Base-by-base conservation (phyloP, 2,329 filamentous ascomycete species). In the Fusarium sp. region DNA sequence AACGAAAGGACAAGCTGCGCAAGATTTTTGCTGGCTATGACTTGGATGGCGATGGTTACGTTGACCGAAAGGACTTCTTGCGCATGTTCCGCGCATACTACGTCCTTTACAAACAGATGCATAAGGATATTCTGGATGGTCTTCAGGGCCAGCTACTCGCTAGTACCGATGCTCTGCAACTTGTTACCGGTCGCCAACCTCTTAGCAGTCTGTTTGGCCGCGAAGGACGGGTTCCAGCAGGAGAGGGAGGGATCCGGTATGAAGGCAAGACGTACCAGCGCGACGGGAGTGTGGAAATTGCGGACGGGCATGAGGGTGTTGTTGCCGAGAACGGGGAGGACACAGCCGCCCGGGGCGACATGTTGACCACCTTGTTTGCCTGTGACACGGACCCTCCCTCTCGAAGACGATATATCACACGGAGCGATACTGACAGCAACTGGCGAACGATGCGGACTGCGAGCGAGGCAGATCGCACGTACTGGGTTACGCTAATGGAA, bases 81-180 rank as follows among this genome's bases (percentile, higher is more conserved):
- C 92, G 95, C 66, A 93, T 99, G 84, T 98, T 98, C 82, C 89
- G 94, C 50, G 96, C 96, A 0, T 98, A 97, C 82, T 98, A 97
- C 82, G 92, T 94, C 3, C 89, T 98, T 10, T 97, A 95, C 80
- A 95, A 95, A 80, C 94, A 98, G 80, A 92, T 98, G 83, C 95
- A 97, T 70, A 91, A 91, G 69, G 96, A 98, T 74, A 93, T 95
- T 70, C 87, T 96, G 7, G 92, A 94, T 66, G 92, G 91, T 2
- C 87, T 95, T 72, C 93, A 95, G 77, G 93, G 95, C 71, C 93
- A 95, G 79, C 89, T 93, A 64, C 90, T 94, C 81, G 90, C 94
- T 41, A 93, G 93, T 70, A 91, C 91, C 23, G 92, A 95, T 75
- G 91, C 94, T 13, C 91, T 93, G 68, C 93, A 96, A 76, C 89